Evolutionary conservation across 139 green algal genomes (phyloP).

Genomic region (Mesotaenium endlicherianum): DNA sequence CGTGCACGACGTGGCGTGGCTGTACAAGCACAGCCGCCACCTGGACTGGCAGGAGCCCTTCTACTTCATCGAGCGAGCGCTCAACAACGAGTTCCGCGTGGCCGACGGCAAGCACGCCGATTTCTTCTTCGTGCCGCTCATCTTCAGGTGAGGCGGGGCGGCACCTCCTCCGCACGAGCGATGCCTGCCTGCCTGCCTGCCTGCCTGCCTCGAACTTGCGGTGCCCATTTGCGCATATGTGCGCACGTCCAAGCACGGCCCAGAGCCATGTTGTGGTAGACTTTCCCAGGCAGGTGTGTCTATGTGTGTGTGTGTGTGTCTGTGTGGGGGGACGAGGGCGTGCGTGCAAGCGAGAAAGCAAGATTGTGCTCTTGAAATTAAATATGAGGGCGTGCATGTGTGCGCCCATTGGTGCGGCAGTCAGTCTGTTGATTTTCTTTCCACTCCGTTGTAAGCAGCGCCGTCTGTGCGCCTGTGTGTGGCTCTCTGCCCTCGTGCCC

Average conservation of each 20-base stretch:
- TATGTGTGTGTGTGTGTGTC: background rate
- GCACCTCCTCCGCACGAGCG: background rate
- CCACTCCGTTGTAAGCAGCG: background rate
- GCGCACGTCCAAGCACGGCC: background rate
- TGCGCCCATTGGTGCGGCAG: background rate
- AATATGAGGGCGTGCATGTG: background rate
- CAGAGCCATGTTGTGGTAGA: background rate
- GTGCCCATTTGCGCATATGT: background rate
- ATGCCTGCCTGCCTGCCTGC: background rate
- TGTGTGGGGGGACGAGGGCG: no score
- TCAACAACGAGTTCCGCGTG: slow-evolving; percentile 39
- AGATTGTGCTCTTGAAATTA: no score
- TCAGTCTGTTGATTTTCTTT: background rate
- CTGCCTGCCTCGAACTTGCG: background rate
- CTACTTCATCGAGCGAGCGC: slow-evolving; percentile 43
- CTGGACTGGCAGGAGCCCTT: slow-evolving; percentile 12
- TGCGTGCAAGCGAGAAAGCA: no score
- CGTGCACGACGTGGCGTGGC: slow-evolving; percentile 19
- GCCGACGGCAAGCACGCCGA: slow-evolving; percentile 46
- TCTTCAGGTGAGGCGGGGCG: background rate
- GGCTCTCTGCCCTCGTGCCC: no score
- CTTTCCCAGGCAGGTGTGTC: background rate
- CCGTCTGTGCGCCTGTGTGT: background rate
- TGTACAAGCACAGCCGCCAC: background rate
- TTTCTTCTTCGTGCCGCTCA: slow-evolving; percentile 47